These are phyloP conservation scores for Amanita phalloides DNA, from an alignment of 768 basidiomycete genomes.

Conservation along the genomic window DNA sequence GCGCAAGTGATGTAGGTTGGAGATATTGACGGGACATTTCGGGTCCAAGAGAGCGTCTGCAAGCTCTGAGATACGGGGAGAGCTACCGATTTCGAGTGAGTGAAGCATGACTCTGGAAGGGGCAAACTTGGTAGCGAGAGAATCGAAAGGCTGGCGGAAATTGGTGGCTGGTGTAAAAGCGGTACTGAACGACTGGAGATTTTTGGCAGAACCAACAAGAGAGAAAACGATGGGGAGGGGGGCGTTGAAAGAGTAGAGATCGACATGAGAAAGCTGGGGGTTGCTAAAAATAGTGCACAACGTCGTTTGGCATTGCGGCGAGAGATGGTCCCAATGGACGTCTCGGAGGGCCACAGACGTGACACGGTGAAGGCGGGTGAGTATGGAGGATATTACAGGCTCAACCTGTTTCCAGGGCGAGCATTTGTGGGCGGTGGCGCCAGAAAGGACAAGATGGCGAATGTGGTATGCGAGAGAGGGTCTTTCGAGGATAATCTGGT, in stretches of 20 bases:
- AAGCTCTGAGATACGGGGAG: conserved; percentile 1
- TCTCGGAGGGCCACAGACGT: conserved; percentile 4
- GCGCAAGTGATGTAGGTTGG: conserved; percentile 7
- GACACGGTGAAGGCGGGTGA: conserved; percentile 6
- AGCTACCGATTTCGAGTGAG: conserved; percentile 3
- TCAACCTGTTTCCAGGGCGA: conserved; percentile 4
- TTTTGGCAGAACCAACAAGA: background rate
- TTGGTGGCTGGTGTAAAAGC: background rate
- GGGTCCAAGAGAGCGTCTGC: conserved; percentile 2
- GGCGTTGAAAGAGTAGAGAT: conserved; percentile 6
- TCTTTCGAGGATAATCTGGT: conserved; percentile 4
- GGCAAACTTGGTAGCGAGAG: background rate
- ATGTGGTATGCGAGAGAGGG: conserved; percentile 8
- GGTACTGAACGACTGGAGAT: background rate
- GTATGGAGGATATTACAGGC: conserved; percentile 2
- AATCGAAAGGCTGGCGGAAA: background rate
- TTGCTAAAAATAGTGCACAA: conserved; percentile 7
- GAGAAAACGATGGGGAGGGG: conserved; percentile 1
- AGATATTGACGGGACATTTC: conserved; percentile 5
- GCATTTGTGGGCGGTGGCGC: conserved; percentile 2
- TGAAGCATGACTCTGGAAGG: background rate
- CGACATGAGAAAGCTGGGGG: conserved; percentile 6
- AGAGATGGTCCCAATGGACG: conserved; percentile 9
- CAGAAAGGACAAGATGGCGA: conserved; percentile 9
- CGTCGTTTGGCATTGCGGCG: background rate